A percentile compares a stretch with the other conserved stretches of the same genome.
Conservation (phyloP, 345 rosid genomes). For the Eucalyptus cloeziana region DNA sequence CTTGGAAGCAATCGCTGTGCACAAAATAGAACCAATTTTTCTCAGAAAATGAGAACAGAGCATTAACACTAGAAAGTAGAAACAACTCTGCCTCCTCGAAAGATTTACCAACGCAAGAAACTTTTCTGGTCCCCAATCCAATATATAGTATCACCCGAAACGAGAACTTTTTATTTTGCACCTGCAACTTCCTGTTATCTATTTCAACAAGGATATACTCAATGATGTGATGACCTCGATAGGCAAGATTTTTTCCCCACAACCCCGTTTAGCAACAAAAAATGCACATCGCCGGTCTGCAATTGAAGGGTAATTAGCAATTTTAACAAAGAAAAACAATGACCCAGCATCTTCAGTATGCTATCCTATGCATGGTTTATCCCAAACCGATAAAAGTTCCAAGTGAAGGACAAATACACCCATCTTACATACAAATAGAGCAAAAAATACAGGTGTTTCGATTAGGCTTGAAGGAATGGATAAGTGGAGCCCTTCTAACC, state of each 20-base stretch:
- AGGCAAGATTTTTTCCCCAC: background rate
- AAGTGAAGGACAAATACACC: background rate
- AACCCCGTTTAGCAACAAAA: background rate
- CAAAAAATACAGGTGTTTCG: background rate
- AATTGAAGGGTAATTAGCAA: background rate
- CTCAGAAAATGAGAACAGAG: background rate
- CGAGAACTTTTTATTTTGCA: background rate
- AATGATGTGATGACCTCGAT: background rate
- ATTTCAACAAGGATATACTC: background rate
- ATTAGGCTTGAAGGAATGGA: background rate
- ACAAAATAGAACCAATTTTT: background rate
- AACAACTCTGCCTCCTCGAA: background rate
- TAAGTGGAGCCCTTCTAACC: background rate
- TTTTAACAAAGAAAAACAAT: background rate
- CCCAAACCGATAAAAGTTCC: background rate
- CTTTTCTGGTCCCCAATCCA: background rate
- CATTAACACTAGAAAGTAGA: background rate
- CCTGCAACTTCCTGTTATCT: background rate
- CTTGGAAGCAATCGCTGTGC: constrained; percentile 52
- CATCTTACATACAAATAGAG: background rate
- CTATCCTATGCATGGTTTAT: background rate
- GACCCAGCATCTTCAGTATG: background rate
- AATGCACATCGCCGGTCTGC: background rate
- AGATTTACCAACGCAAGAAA: background rate
- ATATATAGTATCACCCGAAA: background rate